A percentile compares a stretch with the other conserved stretches of the same genome.
Evolutionary conservation across 164 flowering plant genomes (phyloP).

Genomic region (grape (Vitis vinifera)): DNA sequence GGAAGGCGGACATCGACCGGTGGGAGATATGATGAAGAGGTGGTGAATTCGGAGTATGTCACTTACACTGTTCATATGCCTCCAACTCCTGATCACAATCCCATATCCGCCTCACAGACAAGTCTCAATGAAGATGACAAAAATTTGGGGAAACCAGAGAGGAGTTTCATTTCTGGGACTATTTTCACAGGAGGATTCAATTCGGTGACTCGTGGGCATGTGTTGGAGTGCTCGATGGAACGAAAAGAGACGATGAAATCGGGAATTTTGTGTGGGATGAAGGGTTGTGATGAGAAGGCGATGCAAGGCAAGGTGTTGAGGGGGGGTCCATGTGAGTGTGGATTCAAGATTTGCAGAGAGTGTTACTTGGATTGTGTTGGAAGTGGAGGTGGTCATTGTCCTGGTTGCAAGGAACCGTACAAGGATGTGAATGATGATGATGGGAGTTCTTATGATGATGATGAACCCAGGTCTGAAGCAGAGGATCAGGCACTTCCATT

Average conservation of each 20-base stretch:
- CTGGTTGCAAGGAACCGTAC: slow-evolving; percentile 80
- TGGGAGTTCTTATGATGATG: slow-evolving; percentile 21
- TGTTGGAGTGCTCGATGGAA: slow-evolving; percentile 48
- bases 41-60: slow-evolving; percentile 46
- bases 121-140: slow-evolving; percentile 31
- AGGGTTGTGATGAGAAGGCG: slow-evolving; percentile 73
- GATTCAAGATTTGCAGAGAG: slow-evolving; percentile 70
- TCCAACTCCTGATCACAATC: slow-evolving; percentile 73
- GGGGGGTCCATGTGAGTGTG: slow-evolving; percentile 59
- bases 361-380: slow-evolving; percentile 63
- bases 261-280: slow-evolving; percentile 56
- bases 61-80: slow-evolving; percentile 85
- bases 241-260: slow-evolving; percentile 17
- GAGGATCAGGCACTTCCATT: slow-evolving; percentile 69
- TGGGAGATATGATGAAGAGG: slow-evolving; percentile 46
- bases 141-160: slow-evolving; percentile 19
- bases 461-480: slow-evolving; percentile 45
- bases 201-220: slow-evolving; percentile 67
- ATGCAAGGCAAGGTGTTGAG: slow-evolving; percentile 21
- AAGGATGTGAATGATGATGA: slow-evolving; percentile 27
- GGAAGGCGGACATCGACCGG: slow-evolving; percentile 31
- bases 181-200: slow-evolving; percentile 85
- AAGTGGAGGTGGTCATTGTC: slow-evolving; percentile 58
- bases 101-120: slow-evolving; percentile 39
- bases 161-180: slow-evolving; percentile 57